phyloP scores from a whole-genome alignment of 345 rosid species.

The Melaleuca quinquenervia region DNA sequence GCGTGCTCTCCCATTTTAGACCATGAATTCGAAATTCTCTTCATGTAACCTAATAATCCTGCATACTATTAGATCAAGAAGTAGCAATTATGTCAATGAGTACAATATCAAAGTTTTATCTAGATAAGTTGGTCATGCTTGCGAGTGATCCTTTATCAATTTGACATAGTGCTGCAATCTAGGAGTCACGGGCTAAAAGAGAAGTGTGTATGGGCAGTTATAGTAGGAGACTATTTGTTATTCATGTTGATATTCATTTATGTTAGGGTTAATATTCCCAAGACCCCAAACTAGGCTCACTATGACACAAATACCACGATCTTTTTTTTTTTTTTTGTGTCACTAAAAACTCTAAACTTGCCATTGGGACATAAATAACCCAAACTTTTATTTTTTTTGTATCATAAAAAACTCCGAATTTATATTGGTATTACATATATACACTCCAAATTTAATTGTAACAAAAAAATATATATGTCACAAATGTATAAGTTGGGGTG shows the following conservation, averaged over 20 bases:
- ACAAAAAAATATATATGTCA: too few relatives aligned
- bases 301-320: too few relatives aligned
- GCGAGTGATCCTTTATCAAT: neutral
- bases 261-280: neutral
- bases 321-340: too few relatives aligned
- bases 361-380: too few relatives aligned
- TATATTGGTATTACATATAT: too few relatives aligned
- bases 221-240: neutral
- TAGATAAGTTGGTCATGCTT: neutral
- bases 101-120: neutral
- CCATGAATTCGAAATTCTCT: neutral
- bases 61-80: neutral
- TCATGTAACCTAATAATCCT: neutral
- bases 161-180: neutral
- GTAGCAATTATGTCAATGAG: neutral
- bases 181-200: neutral
- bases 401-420: too few relatives aligned
- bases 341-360: too few relatives aligned
- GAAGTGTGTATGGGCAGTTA: neutral
- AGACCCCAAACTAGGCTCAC: too few relatives aligned
- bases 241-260: neutral
- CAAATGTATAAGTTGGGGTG: too few relatives aligned
- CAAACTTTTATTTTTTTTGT: too few relatives aligned
- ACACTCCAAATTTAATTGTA: too few relatives aligned
- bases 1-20: neutral